Base-by-base conservation (phyloP, 2,329 filamentous ascomycete species). In the Ophiostoma piceae region DNA sequence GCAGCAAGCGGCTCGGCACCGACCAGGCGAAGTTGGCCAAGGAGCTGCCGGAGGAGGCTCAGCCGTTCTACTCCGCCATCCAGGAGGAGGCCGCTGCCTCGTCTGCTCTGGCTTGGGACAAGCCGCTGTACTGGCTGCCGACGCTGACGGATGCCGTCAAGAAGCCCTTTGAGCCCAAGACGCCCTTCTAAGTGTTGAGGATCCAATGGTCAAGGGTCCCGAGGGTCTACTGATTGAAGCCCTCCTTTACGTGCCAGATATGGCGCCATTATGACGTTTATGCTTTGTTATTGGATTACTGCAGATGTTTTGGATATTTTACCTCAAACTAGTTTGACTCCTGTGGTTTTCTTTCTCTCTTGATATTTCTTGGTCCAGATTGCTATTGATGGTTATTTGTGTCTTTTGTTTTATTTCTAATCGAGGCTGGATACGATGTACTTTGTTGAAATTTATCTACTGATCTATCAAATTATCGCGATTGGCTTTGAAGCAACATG, bases 71-170 rank as follows among this genome's bases (percentile, higher is more conserved):
- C 65, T 12, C 9, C 2, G 35, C n/a, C n/a, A n/a, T 68, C 8
- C 39, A 51, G 12, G 7, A 32, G 1, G 62, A 72, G 9, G 69
- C 67, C 1, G 12, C 1, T 7, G n/a, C n/a, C 2, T 22, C 47
- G 11, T 11, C 11, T 9, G 7, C 41, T 26, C 9, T 69, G 4
- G 3, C 16, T 5, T 72, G 71, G 72, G 68, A 67, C 22, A 67
- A n/a, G 4, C 1, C 68, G 0, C 16, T 47, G 1, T 73, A 68
- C 32, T 73, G 72, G 71, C 64, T 72, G 37, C 72, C 72, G 4
- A 7, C 66, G 1, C 64, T 72, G 12, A 4, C 43, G 0, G 62
- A 67, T 1, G 5, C 69, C 29, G n/a, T 67, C 8, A 37, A n/a
- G 29, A 22, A 14, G 7, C 39, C 43, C 1, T 67, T 32, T 19